Percentiles rank a stretch among this genome's conserved stretches.
Evolutionary conservation across 164 flowering plant genomes (phyloP).

Genomic region (Tetracentron sinense): DNA sequence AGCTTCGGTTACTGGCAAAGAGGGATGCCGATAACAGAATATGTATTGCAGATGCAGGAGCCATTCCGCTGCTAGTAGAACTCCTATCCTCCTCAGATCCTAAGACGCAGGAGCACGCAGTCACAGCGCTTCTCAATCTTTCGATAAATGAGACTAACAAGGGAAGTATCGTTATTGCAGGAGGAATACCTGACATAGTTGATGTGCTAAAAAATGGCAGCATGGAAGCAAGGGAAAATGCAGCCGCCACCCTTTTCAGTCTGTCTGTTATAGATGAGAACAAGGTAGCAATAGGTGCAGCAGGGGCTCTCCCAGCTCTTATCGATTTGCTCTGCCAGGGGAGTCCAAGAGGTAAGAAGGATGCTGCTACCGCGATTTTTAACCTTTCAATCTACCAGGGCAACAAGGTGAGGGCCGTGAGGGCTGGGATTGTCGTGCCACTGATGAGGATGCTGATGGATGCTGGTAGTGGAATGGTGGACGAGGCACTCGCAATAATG

Average conservation of each 20-base stretch:
- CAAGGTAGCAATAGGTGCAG: slow-evolving; percentile 29
- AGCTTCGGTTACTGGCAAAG: slow-evolving; percentile 31
- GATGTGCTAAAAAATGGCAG: slow-evolving; percentile 26
- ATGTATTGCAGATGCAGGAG: slow-evolving; percentile 29
- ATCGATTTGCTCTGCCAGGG: slow-evolving; percentile 26
- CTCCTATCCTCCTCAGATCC: slow-evolving; percentile 25
- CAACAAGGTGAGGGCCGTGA: slow-evolving; percentile 28
- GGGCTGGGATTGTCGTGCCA: slow-evolving; percentile 23
- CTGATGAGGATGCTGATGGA: slow-evolving; percentile 24
- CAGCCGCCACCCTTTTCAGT: slow-evolving; percentile 30
- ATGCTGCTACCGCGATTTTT: slow-evolving; percentile 30
- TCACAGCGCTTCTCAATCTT: slow-evolving; percentile 30
- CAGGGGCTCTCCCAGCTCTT: slow-evolving; percentile 29
- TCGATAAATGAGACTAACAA: slow-evolving; percentile 28
- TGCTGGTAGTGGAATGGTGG: slow-evolving; percentile 31
- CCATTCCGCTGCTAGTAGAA: slow-evolving; percentile 25
- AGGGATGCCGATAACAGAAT: slow-evolving; percentile 31
- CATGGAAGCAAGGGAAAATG: slow-evolving; percentile 33
- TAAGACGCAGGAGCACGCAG: slow-evolving; percentile 30
- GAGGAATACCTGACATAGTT: slow-evolving; percentile 28
- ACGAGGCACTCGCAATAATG: slow-evolving; percentile 26
- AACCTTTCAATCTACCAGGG: slow-evolving; percentile 26
- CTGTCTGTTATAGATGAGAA: slow-evolving; percentile 25
- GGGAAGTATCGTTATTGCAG: slow-evolving; percentile 21
- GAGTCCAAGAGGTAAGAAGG: slow-evolving; percentile 29